These are phyloP conservation scores for Entoloma clypeatum DNA, from an alignment of 1,284 basidiomycete species.

Conservation along the genomic window DNA sequence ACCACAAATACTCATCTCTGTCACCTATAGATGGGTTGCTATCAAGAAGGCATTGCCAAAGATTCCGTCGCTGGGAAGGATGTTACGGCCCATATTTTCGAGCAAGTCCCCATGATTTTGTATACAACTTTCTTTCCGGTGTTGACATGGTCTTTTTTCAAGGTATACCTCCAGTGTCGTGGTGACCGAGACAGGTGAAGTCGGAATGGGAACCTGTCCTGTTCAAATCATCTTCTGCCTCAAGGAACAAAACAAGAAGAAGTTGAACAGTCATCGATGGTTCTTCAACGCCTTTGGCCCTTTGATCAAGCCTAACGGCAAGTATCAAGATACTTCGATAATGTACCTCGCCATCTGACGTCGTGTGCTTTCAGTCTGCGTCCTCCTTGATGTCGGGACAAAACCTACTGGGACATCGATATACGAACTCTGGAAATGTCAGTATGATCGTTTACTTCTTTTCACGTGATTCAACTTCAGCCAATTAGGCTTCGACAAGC, in stretches of 20 bases:
- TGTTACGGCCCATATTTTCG: slow-evolving; percentile 92
- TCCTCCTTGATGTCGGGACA: slow-evolving; percentile 90
- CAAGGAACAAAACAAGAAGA: slow-evolving; percentile 96
- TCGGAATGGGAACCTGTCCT: slow-evolving; percentile 77
- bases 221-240: slow-evolving; percentile 93
- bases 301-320: slow-evolving; percentile 78
- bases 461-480: background rate
- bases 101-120: slow-evolving; percentile 43
- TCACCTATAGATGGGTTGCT: slow-evolving; percentile 81
- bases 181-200: slow-evolving; percentile 82
- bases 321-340: slow-evolving; percentile 16
- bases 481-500: slow-evolving; percentile 75
- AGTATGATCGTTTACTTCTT: slow-evolving; percentile 17
- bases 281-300: slow-evolving; percentile 97
- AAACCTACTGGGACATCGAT: slow-evolving; percentile 92
- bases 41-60: slow-evolving; percentile 95
- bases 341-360: background rate
- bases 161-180: slow-evolving; percentile 79
- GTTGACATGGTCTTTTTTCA: slow-evolving; percentile 20
- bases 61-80: slow-evolving; percentile 90
- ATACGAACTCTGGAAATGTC: slow-evolving; percentile 93
- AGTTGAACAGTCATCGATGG: slow-evolving; percentile 91
- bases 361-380: slow-evolving; percentile 52
- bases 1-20: slow-evolving; percentile 3
- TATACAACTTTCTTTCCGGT: slow-evolving; percentile 3